These are phyloP conservation scores for Anthracocystis setariae DNA, from an alignment of 1,284 basidiomycete species.

Conservation along the genomic window DNA sequence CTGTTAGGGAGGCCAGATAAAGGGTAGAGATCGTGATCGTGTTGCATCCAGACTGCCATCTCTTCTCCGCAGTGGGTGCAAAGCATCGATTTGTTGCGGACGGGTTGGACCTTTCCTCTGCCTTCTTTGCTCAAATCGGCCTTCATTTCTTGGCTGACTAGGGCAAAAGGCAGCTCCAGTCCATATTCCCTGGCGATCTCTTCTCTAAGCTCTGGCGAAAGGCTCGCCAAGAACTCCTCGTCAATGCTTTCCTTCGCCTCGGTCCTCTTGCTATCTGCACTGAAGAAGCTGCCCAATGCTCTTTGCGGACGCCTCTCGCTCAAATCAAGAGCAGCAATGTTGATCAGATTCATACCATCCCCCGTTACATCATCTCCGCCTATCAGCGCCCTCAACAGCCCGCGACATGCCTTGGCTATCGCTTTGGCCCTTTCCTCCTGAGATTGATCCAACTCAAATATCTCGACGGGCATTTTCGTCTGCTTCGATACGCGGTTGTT, in stretches of 20 bases:
- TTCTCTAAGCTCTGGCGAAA: constrained; percentile 44
- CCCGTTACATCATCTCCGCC: constrained; percentile 46
- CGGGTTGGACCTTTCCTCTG: constrained; percentile 8
- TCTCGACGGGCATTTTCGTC: constrained; percentile 56
- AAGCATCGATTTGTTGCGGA: not conserved
- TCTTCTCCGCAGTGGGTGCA: constrained; percentile 34
- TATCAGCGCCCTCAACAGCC: constrained; percentile 32
- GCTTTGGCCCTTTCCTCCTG: constrained; percentile 19
- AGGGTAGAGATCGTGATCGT: constrained; percentile 57
- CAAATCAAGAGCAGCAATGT: constrained; percentile 58
- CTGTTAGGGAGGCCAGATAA: constrained; percentile 27
- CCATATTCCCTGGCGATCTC: constrained; percentile 55
- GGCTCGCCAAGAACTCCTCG: constrained; percentile 27
- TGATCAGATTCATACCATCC: constrained; percentile 56
- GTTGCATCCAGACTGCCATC: constrained; percentile 58
- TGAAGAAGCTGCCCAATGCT: constrained; percentile 45
- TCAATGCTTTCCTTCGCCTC: constrained; percentile 25
- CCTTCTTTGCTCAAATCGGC: not conserved
- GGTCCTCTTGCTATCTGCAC: not conserved
- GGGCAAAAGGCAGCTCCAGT: constrained; percentile 5
- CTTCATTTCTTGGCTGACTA: too few species aligned
- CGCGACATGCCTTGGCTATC: constrained; percentile 37
- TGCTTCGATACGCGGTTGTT: constrained; percentile 48
- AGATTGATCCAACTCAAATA: constrained; percentile 44
- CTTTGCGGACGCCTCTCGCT: constrained; percentile 35